phyloP scores from a whole-genome alignment of 352 stramenopile genomes.

The Blastocystis sp. region DNA sequence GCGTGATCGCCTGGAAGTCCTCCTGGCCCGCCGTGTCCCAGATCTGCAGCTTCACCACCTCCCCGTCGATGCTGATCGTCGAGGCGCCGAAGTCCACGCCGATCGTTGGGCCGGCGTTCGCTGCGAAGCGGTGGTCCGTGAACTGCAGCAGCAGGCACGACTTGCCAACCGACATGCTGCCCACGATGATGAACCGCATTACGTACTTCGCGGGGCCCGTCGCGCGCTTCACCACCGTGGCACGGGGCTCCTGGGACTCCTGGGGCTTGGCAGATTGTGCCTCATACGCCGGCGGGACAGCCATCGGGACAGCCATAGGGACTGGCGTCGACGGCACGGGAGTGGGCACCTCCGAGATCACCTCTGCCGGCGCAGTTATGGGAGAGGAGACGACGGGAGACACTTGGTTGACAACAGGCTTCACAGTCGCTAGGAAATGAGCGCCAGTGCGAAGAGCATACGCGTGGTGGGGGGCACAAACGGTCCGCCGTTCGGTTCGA shows the following conservation, averaged over 20 bases:
- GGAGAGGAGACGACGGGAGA: neutral
- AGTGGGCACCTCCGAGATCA: neutral
- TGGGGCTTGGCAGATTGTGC: neutral
- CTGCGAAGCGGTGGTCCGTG: constrained; percentile 57
- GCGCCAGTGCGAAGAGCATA: neutral
- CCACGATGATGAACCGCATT: constrained; percentile 69
- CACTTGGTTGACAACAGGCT: neutral
- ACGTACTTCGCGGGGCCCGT: constrained; percentile 61
- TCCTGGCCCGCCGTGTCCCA: constrained; percentile 75
- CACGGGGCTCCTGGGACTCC: neutral
- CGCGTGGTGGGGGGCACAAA: constrained; percentile 32
- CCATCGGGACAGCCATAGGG: constrained; percentile 9
- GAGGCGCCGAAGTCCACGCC: constrained; percentile 64
- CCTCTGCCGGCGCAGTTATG: neutral
- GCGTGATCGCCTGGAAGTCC: constrained; percentile 73
- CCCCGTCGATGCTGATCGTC: constrained; percentile 56
- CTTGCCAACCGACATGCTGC: constrained; percentile 67
- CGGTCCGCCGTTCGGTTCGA: constrained; percentile 50
- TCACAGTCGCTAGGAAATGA: neutral
- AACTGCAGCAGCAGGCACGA: constrained; percentile 69
- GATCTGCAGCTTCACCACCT: constrained; percentile 73
- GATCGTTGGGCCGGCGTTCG: constrained; percentile 55
- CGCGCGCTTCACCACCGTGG: constrained; percentile 10
- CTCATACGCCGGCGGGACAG: neutral
- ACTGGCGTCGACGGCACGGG: neutral